Evolutionary conservation across 768 basidiomycete species (phyloP), one percentile per base, ranked within the genome.

Genomic region (Podaxis rugospora): DNA sequence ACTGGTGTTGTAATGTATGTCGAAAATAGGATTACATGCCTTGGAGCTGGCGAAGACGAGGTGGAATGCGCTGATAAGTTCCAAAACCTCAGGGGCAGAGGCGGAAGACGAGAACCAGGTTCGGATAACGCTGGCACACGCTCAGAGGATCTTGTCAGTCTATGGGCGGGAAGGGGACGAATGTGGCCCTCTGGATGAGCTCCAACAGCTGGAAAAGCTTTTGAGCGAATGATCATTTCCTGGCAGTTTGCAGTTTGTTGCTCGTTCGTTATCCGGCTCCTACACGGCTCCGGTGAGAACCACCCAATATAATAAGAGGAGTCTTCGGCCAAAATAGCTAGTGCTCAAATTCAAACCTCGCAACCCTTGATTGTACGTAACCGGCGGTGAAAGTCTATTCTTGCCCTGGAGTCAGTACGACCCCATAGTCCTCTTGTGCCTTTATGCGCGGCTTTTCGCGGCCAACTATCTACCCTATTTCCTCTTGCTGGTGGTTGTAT

Each of bases 1-100:
- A 47, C 36, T 40, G 18, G 36, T 49, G 18, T 21, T 40, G 39
- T 10, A 40, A 21, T 25, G 7, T 32, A 46, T 37, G n/a, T 9
- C 6, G 21, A 42, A n/a, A 51, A 39, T 58, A 93, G 91, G 90
- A 13, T 77, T 91, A 75, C 92, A 93, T 70, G 73, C 85, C 10
- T 69, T 92, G 18, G 91, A 93, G 67, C 72, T 91, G 68, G 81
- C 90, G 1, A 92, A 92, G 75, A 87, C 89, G 0, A 76, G 79
- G 5, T 93, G 91, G 91, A 92, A 93, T 68, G 80, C 76, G 13
- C 70, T 76, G 23, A 67, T 86, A 18, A 74, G 65, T 16, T 66
- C 74, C 2, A 66, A 49, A 70, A 74, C 49, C 44, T 62, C 13
- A 51, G 59, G 63, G 16, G 62, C 63, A 10, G 58, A 44, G 23